Conservation (phyloP, 2,329 filamentous ascomycete genomes). For the Diaporthe destruens region DNA sequence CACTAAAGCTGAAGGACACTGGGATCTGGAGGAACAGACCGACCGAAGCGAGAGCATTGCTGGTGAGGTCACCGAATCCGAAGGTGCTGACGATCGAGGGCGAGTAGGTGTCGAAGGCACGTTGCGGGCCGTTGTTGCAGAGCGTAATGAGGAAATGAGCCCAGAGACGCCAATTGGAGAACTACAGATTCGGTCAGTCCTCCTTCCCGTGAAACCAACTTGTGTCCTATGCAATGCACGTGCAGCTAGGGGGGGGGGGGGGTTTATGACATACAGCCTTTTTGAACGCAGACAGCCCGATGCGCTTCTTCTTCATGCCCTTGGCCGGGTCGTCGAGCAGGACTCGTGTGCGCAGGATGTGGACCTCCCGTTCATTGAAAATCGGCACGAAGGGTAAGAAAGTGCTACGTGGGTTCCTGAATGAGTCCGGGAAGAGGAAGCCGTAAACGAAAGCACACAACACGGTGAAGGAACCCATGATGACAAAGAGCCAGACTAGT, state of each 20-base stretch:
- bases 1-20: slow-evolving; percentile 64
- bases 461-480: slow-evolving; percentile 52
- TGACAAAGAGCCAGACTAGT: slow-evolving; percentile 49
- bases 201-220: background rate
- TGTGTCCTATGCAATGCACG: no score
- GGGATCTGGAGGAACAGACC: slow-evolving; percentile 66
- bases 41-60: slow-evolving; percentile 65
- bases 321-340: slow-evolving; percentile 54
- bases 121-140: slow-evolving; percentile 61
- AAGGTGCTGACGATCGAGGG: slow-evolving; percentile 66
- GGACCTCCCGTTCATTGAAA: slow-evolving; percentile 46
- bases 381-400: slow-evolving; percentile 32
- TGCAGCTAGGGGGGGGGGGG: no score
- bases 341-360: slow-evolving; percentile 52
- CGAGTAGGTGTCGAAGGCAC: slow-evolving; percentile 64
- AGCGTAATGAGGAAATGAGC: slow-evolving; percentile 65
- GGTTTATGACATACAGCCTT: slow-evolving; percentile 47
- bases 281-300: slow-evolving; percentile 51
- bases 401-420: slow-evolving; percentile 16
- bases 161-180: slow-evolving; percentile 65
- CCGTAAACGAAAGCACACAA: slow-evolving; percentile 50
- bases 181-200: slow-evolving; percentile 47
- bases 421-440: slow-evolving; percentile 48
- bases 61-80: slow-evolving; percentile 61
- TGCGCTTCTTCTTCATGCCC: slow-evolving; percentile 47